Conservation (phyloP, 257 asterid genomes). For the Coffea eugenioides region DNA sequence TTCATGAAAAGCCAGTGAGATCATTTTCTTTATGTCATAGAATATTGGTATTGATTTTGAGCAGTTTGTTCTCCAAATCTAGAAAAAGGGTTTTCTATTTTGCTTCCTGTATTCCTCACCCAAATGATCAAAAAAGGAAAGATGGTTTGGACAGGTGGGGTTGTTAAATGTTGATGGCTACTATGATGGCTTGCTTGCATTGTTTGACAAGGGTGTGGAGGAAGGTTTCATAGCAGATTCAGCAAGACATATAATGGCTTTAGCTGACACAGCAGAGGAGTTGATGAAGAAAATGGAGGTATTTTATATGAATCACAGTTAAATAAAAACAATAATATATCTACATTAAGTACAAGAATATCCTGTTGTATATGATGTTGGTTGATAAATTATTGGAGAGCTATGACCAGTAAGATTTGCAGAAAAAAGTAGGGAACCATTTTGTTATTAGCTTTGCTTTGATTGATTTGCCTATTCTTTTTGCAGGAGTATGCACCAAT, state of each 20-base stretch:
- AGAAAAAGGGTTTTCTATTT: too few species aligned
- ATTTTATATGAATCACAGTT: not conserved
- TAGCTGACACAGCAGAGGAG: constrained; percentile 23
- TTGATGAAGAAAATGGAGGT: constrained; percentile 33
- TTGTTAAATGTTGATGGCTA: constrained; percentile 72
- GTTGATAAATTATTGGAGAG: constrained; percentile 29
- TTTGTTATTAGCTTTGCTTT: not conserved
- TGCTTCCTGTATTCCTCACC: not conserved
- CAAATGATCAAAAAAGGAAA: not conserved
- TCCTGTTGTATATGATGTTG: constrained; percentile 1
- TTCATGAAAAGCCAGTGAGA: constrained; percentile 66
- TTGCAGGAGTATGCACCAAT: constrained; percentile 53
- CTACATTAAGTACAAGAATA: not conserved
- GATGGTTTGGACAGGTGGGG: constrained; percentile 46
- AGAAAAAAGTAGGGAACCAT: constrained; percentile 5
- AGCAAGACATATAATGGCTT: constrained; percentile 52
- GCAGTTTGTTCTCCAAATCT: not conserved
- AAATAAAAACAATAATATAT: not conserved
- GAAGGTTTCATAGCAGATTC: constrained; percentile 64
- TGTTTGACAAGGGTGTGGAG: constrained; percentile 69
- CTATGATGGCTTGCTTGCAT: constrained; percentile 58
- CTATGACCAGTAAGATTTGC: constrained; percentile 6
- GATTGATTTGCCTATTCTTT: constrained; percentile 5
- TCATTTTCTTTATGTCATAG: not conserved
- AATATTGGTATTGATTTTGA: not conserved